Evolutionary conservation across 2,329 filamentous ascomycete species (phyloP).

Genomic region (Akanthomyces lecanii): DNA sequence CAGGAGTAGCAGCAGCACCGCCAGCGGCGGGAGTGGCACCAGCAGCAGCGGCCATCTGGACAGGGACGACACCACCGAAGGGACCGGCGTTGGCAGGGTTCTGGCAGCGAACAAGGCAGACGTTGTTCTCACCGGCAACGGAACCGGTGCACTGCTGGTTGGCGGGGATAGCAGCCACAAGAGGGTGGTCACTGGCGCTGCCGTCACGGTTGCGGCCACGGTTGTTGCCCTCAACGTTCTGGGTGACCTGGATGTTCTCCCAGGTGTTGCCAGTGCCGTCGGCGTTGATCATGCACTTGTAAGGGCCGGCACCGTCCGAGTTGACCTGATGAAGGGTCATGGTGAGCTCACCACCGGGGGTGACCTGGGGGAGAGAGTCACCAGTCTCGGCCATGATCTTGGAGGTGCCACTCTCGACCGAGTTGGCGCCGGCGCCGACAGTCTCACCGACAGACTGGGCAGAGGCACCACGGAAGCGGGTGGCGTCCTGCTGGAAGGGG

Average conservation of each 20-base stretch:
- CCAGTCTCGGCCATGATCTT: slow-evolving; percentile 56
- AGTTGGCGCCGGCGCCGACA: slow-evolving; percentile 51
- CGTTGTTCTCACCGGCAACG: slow-evolving; percentile 53
- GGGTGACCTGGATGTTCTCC: slow-evolving; percentile 50
- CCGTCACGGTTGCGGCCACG: slow-evolving; percentile 40
- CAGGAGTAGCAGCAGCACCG: not conserved
- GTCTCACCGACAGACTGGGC: slow-evolving; percentile 56
- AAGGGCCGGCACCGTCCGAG: slow-evolving; percentile 61
- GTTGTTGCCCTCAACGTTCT: slow-evolving; percentile 27
- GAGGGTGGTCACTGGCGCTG: slow-evolving; percentile 41
- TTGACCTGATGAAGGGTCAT: slow-evolving; percentile 68
- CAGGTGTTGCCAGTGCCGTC: slow-evolving; percentile 54
- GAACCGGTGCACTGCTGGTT: slow-evolving; percentile 55
- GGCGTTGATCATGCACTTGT: slow-evolving; percentile 60
- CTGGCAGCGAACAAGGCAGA: slow-evolving; percentile 61
- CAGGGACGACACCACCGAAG: slow-evolving; percentile 57
- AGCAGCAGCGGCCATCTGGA: slow-evolving; percentile 40
- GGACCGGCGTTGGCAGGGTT: slow-evolving; percentile 58
- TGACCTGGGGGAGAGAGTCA: slow-evolving; percentile 54
- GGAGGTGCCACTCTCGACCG: slow-evolving; percentile 52
- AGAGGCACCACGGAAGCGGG: slow-evolving; percentile 53
- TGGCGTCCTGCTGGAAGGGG: slow-evolving; percentile 62
- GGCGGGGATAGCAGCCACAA: slow-evolving; percentile 54
- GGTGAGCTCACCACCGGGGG: slow-evolving; percentile 49
- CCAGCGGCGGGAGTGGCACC: slow-evolving; percentile 18